A percentile compares a stretch with the other conserved stretches of the same genome.
phyloP scores from a whole-genome alignment of 2,329 filamentous ascomycete species.

The Clarireedia paspali region DNA sequence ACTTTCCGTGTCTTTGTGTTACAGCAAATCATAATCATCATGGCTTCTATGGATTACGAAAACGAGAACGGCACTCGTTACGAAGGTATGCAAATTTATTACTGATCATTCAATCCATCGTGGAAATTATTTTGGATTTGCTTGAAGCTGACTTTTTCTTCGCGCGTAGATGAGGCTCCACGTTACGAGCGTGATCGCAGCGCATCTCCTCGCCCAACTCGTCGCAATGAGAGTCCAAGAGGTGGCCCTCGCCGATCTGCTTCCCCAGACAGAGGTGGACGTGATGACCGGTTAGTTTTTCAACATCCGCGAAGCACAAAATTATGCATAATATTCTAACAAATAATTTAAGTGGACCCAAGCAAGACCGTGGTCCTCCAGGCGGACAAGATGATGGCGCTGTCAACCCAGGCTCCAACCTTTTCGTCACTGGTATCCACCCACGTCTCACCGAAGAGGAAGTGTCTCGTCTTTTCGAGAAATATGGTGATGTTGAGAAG shows the following conservation, averaged over 20 bases:
- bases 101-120: not conserved
- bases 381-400: conserved; percentile 64
- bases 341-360: conserved; percentile 34
- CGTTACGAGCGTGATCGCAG: conserved; percentile 62
- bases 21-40: conserved; percentile 19
- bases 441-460: conserved; percentile 84
- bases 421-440: conserved; percentile 98
- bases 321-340: conserved; percentile 7
- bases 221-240: conserved; percentile 47
- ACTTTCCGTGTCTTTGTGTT: conserved; percentile 2
- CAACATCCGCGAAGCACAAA: not conserved
- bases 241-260: conserved; percentile 56
- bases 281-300: conserved; percentile 37
- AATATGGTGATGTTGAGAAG: conserved; percentile 97
- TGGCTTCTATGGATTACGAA: conserved; percentile 63
- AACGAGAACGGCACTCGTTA: conserved; percentile 58
- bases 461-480: conserved; percentile 92
- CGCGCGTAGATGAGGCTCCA: conserved; percentile 49
- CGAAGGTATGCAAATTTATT: conserved; percentile 43
- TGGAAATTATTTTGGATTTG: conserved; percentile 8
- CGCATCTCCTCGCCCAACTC: conserved; percentile 51
- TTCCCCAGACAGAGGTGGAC: conserved; percentile 47
- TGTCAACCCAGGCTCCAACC: conserved; percentile 90
- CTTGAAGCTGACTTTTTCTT: conserved; percentile 8
- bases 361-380: conserved; percentile 41